Conservation (phyloP, 2,329 filamentous ascomycete genomes). For the Claviceps arundinis region DNA sequence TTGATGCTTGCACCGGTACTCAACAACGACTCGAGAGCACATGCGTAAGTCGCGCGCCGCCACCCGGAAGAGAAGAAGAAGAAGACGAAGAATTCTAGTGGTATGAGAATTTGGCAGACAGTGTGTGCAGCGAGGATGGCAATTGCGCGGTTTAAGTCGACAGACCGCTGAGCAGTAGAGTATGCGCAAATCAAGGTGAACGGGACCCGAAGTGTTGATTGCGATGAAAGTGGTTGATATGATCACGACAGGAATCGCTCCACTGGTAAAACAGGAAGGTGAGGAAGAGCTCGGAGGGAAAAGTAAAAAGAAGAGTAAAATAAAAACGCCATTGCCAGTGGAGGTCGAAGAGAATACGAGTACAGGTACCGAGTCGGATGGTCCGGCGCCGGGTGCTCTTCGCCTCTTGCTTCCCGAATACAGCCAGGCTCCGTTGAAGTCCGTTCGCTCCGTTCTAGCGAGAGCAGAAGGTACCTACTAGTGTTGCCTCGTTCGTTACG, state of each 20-base stretch:
- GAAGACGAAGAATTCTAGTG: background rate
- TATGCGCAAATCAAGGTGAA: background rate
- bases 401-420: background rate
- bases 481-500: background rate
- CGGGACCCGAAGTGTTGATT: background rate
- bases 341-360: background rate
- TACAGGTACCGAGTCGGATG: conserved; percentile 1
- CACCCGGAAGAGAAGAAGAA: background rate
- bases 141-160: background rate
- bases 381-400: conserved; percentile 2
- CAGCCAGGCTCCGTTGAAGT: background rate
- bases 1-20: conserved; percentile 24
- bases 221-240: background rate
- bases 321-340: no score
- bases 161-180: background rate
- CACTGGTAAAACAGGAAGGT: background rate
- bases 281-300: background rate
- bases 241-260: background rate
- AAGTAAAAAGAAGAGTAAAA: background rate
- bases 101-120: background rate
- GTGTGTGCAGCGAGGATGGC: no score
- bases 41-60: conserved; percentile 10
- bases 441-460: background rate
- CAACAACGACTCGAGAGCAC: conserved; percentile 20
- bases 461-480: background rate